Conservation (phyloP, 805 yeast species). For the Ogataea henricii region DNA sequence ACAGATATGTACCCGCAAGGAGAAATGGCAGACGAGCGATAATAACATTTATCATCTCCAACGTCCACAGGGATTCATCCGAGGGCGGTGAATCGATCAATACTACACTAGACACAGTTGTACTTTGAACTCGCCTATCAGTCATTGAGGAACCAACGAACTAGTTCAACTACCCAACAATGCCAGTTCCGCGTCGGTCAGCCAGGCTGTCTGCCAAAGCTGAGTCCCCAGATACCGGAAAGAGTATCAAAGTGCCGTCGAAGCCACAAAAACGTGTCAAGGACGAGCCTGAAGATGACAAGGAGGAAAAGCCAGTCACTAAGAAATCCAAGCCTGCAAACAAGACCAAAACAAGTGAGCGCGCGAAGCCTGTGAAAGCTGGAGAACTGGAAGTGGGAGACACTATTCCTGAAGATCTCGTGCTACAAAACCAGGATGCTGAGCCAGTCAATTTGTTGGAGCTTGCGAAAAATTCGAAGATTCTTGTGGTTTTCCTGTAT, state of each 20-base stretch:
- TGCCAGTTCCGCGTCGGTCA: conserved; percentile 13
- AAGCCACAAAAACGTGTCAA: background rate
- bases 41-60: background rate
- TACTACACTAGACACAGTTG: too few species aligned
- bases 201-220: conserved; percentile 16
- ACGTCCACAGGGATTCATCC: background rate
- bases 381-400: conserved; percentile 20
- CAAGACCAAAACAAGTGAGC: background rate
- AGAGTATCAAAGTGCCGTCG: background rate
- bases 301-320: background rate
- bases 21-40: conserved; percentile 1
- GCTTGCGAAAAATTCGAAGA: conserved; percentile 35
- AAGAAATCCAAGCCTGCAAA: background rate
- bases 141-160: too few species aligned
- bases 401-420: conserved; percentile 42
- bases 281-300: background rate
- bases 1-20: background rate
- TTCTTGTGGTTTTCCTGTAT: conserved; percentile 69
- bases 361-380: background rate
- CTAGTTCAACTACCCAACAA: background rate
- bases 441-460: conserved; percentile 27
- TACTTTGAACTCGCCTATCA: too few species aligned
- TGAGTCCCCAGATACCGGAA: conserved; percentile 3
- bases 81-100: too few species aligned
- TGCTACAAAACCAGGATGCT: conserved; percentile 62